Percentiles rank a stretch among this genome's conserved stretches.
Evolutionary conservation across 305 asterid species (phyloP).

Genomic region (Fraxinus albicans): DNA sequence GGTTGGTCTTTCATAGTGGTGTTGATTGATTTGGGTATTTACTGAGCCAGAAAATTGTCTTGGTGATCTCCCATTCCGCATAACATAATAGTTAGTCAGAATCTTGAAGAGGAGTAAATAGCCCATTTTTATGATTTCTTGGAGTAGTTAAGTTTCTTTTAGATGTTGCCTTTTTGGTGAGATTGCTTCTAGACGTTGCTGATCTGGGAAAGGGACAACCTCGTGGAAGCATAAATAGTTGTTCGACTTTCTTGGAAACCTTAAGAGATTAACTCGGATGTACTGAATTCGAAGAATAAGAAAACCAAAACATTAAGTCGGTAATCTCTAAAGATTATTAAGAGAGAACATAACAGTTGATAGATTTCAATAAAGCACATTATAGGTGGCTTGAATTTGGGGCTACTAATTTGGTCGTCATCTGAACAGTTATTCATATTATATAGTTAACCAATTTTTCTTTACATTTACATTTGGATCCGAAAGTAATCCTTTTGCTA

Average conservation of each 20-base stretch:
- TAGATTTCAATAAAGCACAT: neutral
- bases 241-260: neutral
- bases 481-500: neutral
- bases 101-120: neutral
- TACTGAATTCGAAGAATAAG: too few species aligned
- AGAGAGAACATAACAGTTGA: too few species aligned
- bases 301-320: too few species aligned
- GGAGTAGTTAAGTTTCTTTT: neutral
- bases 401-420: neutral
- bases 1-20: too few species aligned
- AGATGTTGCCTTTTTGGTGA: neutral
- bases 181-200: too few species aligned
- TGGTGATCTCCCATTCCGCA: too few species aligned
- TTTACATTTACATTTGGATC: neutral
- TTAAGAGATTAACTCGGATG: too few species aligned
- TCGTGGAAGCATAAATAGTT: neutral
- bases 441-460: neutral
- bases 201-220: neutral
- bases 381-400: neutral
- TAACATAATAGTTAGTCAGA: neutral
- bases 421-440: too few species aligned
- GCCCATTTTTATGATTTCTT: too few species aligned
- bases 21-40: too few species aligned
- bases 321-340: too few species aligned
- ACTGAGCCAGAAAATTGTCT: too few species aligned